Evolutionary conservation across 176 grass and related monocot genomes (phyloP).

Genomic region (Zoysia pacifica): DNA sequence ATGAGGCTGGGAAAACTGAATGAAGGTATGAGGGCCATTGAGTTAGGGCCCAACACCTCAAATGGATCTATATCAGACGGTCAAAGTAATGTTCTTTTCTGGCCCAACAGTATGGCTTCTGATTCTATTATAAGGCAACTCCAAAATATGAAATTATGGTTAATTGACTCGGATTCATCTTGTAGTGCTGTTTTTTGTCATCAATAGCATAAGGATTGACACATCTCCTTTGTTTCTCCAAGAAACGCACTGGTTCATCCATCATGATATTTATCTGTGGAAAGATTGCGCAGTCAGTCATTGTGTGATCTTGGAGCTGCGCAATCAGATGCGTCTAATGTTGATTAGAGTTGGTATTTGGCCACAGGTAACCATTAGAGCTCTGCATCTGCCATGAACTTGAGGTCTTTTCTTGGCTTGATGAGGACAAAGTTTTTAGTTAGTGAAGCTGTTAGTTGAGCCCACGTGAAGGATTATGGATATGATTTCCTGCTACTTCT

Average conservation of each 20-base stretch:
- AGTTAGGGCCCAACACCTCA: slow-evolving; percentile 48
- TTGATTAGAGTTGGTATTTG: slow-evolving; percentile 9
- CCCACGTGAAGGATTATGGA: slow-evolving; percentile 7
- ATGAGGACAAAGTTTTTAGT: slow-evolving; percentile 29
- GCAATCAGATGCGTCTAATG: slow-evolving; percentile 3
- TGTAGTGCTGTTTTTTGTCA: slow-evolving; percentile 81
- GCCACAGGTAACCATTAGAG: slow-evolving; percentile 2
- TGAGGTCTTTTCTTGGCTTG: slow-evolving; percentile 11
- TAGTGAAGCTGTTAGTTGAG: slow-evolving; percentile 31
- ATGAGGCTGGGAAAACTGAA: slow-evolving; percentile 57
- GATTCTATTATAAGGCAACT: slow-evolving; percentile 70
- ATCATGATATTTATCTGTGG: slow-evolving; percentile 12
- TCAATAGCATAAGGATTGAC: slow-evolving; percentile 38
- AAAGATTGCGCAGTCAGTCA: not conserved
- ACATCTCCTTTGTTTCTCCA: not conserved
- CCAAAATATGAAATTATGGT: slow-evolving; percentile 63
- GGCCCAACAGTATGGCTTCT: slow-evolving; percentile 36
- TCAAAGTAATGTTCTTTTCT: slow-evolving; percentile 62
- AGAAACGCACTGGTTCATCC: slow-evolving; percentile 15
- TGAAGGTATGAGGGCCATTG: slow-evolving; percentile 35
- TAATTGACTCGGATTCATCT: slow-evolving; percentile 77
- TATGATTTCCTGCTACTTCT: slow-evolving; percentile 17
- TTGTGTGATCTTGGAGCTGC: not conserved
- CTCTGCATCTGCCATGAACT: slow-evolving; percentile 1
- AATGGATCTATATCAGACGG: slow-evolving; percentile 34